Percentiles rank a stretch among this genome's conserved stretches.
These are phyloP conservation scores for Scalesia atractyloides DNA, from an alignment of 129 eudicot species.

Conservation along the genomic window DNA sequence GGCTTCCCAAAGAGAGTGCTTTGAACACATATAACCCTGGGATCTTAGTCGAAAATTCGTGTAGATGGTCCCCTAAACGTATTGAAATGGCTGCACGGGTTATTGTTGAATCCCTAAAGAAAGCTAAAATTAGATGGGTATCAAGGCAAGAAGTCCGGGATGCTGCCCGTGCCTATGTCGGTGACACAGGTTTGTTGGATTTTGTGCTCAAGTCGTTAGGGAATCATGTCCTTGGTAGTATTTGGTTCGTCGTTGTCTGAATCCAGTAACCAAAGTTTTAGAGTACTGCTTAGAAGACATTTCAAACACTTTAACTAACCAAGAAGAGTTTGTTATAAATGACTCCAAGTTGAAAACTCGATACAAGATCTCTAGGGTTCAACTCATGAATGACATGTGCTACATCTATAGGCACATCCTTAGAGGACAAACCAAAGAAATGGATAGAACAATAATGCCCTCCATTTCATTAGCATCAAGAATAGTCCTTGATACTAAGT, in stretches of 20 bases:
- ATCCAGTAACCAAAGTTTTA: slow-evolving; percentile 92
- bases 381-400: slow-evolving; percentile 69
- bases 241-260: slow-evolving; percentile 78
- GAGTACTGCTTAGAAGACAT: slow-evolving; percentile 90
- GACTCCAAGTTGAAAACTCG: slow-evolving; percentile 41
- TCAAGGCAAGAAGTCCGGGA: slow-evolving; percentile 96
- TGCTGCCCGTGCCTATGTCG: slow-evolving; percentile 90
- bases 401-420: slow-evolving; percentile 58
- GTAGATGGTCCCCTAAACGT: slow-evolving; percentile 98
- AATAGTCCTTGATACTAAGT: slow-evolving; percentile 76
- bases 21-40: slow-evolving; percentile 53
- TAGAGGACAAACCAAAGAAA: slow-evolving; percentile 43
- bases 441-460: slow-evolving; percentile 36
- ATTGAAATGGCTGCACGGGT: slow-evolving; percentile 95
- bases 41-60: slow-evolving; percentile 63
- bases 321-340: slow-evolving; percentile 42
- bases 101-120: slow-evolving; percentile 77
- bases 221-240: slow-evolving; percentile 89
- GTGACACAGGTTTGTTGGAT: slow-evolving; percentile 92
- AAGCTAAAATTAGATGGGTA: slow-evolving; percentile 81
- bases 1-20: slow-evolving; percentile 54
- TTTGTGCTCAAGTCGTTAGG: slow-evolving; percentile 94
- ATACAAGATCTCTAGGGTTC: slow-evolving; percentile 55
- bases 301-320: slow-evolving; percentile 49
- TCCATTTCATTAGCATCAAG: slow-evolving; percentile 68